Base-by-base conservation (phyloP, 2,329 filamentous ascomycete genomes). In the Cryphonectria parasitica region DNA sequence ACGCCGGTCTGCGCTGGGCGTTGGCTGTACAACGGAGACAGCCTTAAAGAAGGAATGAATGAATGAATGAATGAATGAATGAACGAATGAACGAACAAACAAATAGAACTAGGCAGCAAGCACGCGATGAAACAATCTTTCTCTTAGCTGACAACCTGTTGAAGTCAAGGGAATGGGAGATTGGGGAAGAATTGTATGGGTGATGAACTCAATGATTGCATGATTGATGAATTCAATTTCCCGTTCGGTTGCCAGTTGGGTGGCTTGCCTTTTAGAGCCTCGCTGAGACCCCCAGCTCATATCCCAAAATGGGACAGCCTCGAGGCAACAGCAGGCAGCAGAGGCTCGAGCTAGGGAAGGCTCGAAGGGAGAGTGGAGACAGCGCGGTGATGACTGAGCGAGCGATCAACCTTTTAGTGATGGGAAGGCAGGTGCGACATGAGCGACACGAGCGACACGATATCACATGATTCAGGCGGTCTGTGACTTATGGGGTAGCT, bases 291-390 rank as follows among this genome's bases (percentile, higher is more conserved):
- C n/a, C 17, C 5, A 28, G 45, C 64, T 34, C 58, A 56, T 43
- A 41, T 56, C 58, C 65, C 65, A 28, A 8, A 60, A 34, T 15
- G 36, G 65, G 65, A 67, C 65, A 28, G 28, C 6, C 43, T 25
- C 52, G 22, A 60, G 64, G 64, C 64, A 66, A 36, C 64, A 66
- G 64, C 64, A 66, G 64, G 64, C 65, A 67, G 65, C 65, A 67
- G 39, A 31, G 39, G n/a, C 15, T 25, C 39, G 17, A 11, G 36
- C 22, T 19, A 39, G 25, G 63, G 25, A 22, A 25, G 15, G 63
- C 3, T n/a, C 7, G 11, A 13, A 39, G 36, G 36, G 36, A 1
- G 22, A 19, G 45, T 43, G 22, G 45, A 22, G 22, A n/a, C 2
- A 17, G 43, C 3, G 43, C 41, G 41, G 41, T 43, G 17, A 43